These are phyloP conservation scores for Yamadazyma aaseri DNA, from an alignment of 1,139 yeast genomes.

Conservation along the genomic window DNA sequence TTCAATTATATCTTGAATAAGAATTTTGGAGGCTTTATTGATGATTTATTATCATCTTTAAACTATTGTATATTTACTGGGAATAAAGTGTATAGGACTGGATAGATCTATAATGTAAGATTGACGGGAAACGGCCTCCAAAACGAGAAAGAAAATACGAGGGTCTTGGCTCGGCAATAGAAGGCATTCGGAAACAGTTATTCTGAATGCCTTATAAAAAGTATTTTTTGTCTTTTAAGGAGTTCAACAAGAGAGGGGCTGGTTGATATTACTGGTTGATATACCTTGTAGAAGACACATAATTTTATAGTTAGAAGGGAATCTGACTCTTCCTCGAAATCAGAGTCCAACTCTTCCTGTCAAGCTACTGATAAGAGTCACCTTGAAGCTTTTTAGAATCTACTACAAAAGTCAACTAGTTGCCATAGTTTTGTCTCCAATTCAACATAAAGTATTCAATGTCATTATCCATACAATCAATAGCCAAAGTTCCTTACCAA, in stretches of 20 bases:
- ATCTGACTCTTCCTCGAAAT: no score
- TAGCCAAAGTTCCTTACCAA: slow-evolving; percentile 18
- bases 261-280: background rate
- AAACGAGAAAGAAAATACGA: background rate
- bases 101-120: background rate
- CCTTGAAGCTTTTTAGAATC: background rate
- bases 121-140: background rate
- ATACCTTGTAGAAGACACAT: background rate
- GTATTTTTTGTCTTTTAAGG: no score
- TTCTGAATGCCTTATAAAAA: no score
- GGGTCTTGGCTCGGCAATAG: no score
- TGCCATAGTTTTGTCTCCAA: no score
- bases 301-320: background rate
- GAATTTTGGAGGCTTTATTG: slow-evolving; percentile 15
- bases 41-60: slow-evolving; percentile 19
- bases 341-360: background rate
- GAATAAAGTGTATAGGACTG: slow-evolving; percentile 20
- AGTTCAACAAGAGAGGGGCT: no score
- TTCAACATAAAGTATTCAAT: no score
- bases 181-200: no score
- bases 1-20: slow-evolving; percentile 29
- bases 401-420: background rate
- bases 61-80: slow-evolving; percentile 35
- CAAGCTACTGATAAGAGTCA: background rate
- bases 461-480: slow-evolving; percentile 9